Percentiles rank a stretch among this genome's conserved stretches.
Conservation (phyloP, 2,329 filamentous ascomycete species). For the Fusarium nisikadoi region DNA sequence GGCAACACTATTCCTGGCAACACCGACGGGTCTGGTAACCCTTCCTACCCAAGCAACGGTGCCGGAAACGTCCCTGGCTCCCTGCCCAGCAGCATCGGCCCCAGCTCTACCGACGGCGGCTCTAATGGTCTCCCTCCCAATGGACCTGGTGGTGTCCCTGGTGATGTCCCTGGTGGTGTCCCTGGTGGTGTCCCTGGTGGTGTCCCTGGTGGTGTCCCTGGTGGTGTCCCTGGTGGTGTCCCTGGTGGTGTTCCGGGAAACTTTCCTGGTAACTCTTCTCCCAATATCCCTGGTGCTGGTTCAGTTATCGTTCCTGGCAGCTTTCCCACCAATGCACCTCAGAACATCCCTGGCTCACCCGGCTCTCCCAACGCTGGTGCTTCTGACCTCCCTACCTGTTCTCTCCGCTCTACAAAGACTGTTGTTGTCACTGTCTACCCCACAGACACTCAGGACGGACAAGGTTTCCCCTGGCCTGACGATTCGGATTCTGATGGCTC, state of each 20-base stretch:
- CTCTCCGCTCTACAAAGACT: conserved; percentile 54
- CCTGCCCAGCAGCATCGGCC: conserved; percentile 21
- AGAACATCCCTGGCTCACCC: conserved; percentile 14
- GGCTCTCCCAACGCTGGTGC: conserved; percentile 1
- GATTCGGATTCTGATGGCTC: conserved; percentile 36
- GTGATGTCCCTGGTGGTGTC: conserved; percentile 8
- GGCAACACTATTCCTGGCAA: conserved; percentile 22
- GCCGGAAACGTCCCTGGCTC: conserved; percentile 30
- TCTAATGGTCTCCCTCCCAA: conserved; percentile 28
- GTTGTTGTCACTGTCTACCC: conserved; percentile 61
- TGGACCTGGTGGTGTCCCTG: conserved; percentile 7
- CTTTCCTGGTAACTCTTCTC: neutral
- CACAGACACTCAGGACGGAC: conserved; percentile 42
- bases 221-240: conserved; percentile 14
- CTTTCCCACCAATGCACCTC: conserved; percentile 16
- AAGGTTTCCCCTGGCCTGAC: conserved; percentile 24
- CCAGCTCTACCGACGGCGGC: conserved; percentile 11
- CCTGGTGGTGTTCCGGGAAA: conserved; percentile 19
- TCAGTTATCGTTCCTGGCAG: conserved; percentile 20
- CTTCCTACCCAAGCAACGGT: conserved; percentile 16
- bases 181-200: neutral
- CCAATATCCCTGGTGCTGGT: conserved; percentile 26
- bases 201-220: conserved; percentile 8
- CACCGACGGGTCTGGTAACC: conserved; percentile 26
- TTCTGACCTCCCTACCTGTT: conserved; percentile 51